phyloP scores from a whole-genome alignment of 805 yeast species.

The Kodamaea lidongshanica region DNA sequence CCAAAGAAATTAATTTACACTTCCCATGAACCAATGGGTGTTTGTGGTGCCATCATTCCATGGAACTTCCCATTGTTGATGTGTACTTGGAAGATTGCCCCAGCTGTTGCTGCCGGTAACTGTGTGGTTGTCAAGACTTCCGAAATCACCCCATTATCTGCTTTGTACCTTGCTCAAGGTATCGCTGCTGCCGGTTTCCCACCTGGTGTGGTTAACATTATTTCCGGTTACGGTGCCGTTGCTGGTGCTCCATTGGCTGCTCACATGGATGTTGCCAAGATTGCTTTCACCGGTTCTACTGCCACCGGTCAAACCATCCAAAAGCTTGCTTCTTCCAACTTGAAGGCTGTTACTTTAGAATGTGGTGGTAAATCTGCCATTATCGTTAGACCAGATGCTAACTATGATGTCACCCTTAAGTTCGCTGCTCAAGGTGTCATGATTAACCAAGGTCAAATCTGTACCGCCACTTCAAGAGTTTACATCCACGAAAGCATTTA shows the following conservation, averaged over 20 bases:
- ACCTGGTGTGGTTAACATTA: slow-evolving; percentile 66
- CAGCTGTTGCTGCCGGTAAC: slow-evolving; percentile 79
- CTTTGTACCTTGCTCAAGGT: slow-evolving; percentile 53
- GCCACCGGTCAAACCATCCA: slow-evolving; percentile 61
- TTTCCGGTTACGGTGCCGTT: slow-evolving; percentile 61
- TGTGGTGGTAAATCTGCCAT: slow-evolving; percentile 72
- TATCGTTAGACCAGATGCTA: slow-evolving; percentile 57
- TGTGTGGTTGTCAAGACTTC: slow-evolving; percentile 66
- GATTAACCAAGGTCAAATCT: slow-evolving; percentile 62
- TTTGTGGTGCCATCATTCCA: slow-evolving; percentile 64
- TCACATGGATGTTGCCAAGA: slow-evolving; percentile 45
- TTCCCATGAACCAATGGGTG: slow-evolving; percentile 60
- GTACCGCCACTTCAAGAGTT: slow-evolving; percentile 61
- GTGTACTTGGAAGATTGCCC: slow-evolving; percentile 79
- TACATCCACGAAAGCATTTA: slow-evolving; percentile 51
- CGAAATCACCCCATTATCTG: slow-evolving; percentile 69
- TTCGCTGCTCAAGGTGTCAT: slow-evolving; percentile 65
- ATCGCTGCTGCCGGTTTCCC: slow-evolving; percentile 68
- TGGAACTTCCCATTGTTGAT: slow-evolving; percentile 66
- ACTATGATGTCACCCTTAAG: slow-evolving; percentile 57
- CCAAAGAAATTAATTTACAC: slow-evolving; percentile 58
- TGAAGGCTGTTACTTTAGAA: slow-evolving; percentile 62
- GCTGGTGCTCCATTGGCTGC: slow-evolving; percentile 65
- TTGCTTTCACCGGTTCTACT: slow-evolving; percentile 54
- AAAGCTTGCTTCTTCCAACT: slow-evolving; percentile 51